phyloP scores from a whole-genome alignment of 2,329 filamentous ascomycete species.

The Aureobasidium sp. region DNA sequence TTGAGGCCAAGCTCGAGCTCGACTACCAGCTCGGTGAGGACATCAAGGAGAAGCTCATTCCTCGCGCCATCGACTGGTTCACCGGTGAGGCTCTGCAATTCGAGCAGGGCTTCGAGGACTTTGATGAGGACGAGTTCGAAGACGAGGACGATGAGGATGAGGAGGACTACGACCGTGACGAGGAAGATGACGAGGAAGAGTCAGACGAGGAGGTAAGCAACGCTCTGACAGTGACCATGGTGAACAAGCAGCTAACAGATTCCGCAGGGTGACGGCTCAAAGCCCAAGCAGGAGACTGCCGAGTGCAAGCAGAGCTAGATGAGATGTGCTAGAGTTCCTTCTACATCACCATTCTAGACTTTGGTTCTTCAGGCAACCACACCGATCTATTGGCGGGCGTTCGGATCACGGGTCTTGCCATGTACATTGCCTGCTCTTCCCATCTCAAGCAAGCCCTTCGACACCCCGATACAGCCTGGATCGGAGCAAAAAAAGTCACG shows the following conservation, averaged over 20 bases:
- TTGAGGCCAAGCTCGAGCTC: constrained; percentile 94
- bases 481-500: constrained; percentile 12
- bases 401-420: constrained; percentile 7
- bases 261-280: constrained; percentile 70
- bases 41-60: constrained; percentile 99
- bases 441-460: neutral
- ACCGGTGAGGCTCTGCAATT: constrained; percentile 95
- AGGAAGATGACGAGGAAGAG: constrained; percentile 60
- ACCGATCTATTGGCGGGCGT: neutral
- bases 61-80: constrained; percentile 98
- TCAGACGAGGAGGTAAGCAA: constrained; percentile 43
- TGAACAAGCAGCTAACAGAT: neutral
- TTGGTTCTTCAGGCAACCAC: neutral
- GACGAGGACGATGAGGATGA: constrained; percentile 91
- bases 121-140: constrained; percentile 75
- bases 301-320: constrained; percentile 88
- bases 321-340: neutral
- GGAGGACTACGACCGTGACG: constrained; percentile 68
- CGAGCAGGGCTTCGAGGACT: constrained; percentile 82
- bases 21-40: constrained; percentile 99
- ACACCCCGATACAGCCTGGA: neutral
- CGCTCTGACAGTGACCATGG: neutral
- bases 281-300: constrained; percentile 87
- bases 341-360: constrained; percentile 8
- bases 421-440: constrained; percentile 11